phyloP scores from a whole-genome alignment of 2,329 filamentous ascomycete species.

The Laburnicola sp. region DNA sequence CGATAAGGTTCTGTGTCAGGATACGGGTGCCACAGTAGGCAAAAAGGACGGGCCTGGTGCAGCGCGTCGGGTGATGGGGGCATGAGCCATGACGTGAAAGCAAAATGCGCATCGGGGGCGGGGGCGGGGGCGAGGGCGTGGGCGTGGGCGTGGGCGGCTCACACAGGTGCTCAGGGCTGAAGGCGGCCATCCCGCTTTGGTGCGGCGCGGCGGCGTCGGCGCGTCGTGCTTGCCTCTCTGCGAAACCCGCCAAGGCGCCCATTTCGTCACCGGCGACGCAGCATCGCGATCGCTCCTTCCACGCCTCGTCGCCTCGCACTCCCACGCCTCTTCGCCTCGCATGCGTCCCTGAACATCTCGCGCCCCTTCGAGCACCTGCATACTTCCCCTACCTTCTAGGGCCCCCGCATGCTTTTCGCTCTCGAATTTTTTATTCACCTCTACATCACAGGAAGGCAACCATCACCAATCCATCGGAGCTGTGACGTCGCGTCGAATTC shows the following conservation, averaged over 20 bases:
- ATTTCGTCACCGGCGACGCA: constrained; percentile 35
- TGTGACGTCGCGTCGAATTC: background rate
- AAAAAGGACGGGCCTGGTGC: constrained; percentile 2
- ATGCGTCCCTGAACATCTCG: constrained; percentile 23
- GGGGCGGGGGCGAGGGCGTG: background rate
- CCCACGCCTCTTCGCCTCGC: background rate
- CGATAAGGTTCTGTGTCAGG: constrained; percentile 6
- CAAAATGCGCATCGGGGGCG: background rate
- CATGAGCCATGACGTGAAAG: constrained; percentile 19
- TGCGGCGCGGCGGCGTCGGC: too few species aligned
- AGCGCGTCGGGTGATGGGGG: background rate
- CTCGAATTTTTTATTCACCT: constrained; percentile 6
- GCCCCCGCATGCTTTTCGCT: background rate
- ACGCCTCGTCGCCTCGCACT: background rate
- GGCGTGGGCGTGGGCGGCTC: too few species aligned
- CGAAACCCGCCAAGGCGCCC: constrained; percentile 22
- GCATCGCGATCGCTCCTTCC: constrained; percentile 30
- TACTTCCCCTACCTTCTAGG: constrained; percentile 12
- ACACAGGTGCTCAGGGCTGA: too few species aligned
- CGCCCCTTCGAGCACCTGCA: constrained; percentile 29
- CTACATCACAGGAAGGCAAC: background rate
- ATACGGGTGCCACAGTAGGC: constrained; percentile 7
- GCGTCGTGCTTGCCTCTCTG: background rate
- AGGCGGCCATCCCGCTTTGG: too few species aligned
- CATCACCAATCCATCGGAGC: background rate